Percentiles rank a stretch among this genome's conserved stretches.
These are phyloP conservation scores for Myxozyma udenii DNA, from an alignment of 805 yeast genomes.

Conservation along the genomic window DNA sequence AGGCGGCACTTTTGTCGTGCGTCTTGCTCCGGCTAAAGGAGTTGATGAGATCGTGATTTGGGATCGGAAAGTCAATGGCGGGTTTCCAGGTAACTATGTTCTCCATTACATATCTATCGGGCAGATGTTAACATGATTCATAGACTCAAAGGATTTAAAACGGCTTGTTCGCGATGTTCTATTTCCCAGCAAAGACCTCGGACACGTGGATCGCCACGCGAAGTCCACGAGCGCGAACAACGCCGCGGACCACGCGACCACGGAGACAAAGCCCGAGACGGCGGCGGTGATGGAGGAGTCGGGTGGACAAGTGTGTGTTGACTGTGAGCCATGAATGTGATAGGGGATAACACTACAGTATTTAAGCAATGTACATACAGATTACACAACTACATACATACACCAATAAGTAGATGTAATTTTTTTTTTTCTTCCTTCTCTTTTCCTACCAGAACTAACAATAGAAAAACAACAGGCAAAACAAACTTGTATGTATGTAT, in stretches of 20 bases:
- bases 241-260: conserved; percentile 11
- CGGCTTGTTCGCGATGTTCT: conserved; percentile 58
- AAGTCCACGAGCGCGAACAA: conserved; percentile 47
- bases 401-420: too few species aligned
- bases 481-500: too few species aligned
- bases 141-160: conserved; percentile 73
- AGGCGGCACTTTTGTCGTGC: conserved; percentile 60
- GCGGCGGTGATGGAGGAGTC: conserved; percentile 3
- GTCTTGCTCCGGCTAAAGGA: conserved; percentile 43
- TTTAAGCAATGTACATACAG: too few species aligned
- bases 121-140: not conserved
- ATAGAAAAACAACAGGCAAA: too few species aligned
- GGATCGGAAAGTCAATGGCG: conserved; percentile 62
- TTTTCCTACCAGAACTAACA: too few species aligned
- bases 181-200: conserved; percentile 54
- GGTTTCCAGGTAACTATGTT: conserved; percentile 70
- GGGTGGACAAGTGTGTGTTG: conserved; percentile 8
- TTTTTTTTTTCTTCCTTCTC: too few species aligned
- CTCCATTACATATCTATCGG: not conserved
- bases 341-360: too few species aligned
- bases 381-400: too few species aligned
- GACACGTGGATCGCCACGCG: conserved; percentile 56
- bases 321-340: conserved; percentile 5
- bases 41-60: conserved; percentile 45
- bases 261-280: not conserved